Evolutionary conservation across 306 rosid genomes (phyloP).

Genomic region (Crataegus laevigata): DNA sequence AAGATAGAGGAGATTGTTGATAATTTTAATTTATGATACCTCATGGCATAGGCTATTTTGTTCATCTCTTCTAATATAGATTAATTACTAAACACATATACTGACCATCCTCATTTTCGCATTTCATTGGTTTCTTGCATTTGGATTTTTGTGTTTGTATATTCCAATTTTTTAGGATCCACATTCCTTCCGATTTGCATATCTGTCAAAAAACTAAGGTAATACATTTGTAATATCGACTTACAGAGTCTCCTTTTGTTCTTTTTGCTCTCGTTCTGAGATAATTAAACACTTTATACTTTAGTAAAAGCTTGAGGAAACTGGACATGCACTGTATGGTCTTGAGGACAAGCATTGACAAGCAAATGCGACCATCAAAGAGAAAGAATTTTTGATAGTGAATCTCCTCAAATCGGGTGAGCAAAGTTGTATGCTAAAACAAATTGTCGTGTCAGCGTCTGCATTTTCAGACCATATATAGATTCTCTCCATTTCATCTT

Average conservation of each 20-base stretch:
- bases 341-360: constrained; percentile 78
- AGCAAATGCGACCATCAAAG: constrained; percentile 86
- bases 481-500: no score
- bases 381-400: constrained; percentile 77
- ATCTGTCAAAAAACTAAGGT: constrained; percentile 89
- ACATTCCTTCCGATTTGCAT: no score
- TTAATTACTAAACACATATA: no score
- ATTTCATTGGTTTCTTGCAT: no score
- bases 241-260: not conserved
- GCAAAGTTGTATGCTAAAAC: constrained; percentile 10
- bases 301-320: constrained; percentile 81
- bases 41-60: no score
- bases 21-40: no score
- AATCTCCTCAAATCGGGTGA: constrained; percentile 85
- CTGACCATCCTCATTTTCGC: no score
- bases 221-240: not conserved
- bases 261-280: constrained; percentile 14
- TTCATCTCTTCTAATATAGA: no score
- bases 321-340: constrained; percentile 58
- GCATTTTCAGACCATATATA: no score
- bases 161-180: no score
- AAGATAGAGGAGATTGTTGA: no score
- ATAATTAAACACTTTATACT: constrained; percentile 12
- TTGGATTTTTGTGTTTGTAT: no score
- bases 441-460: not conserved